Evolutionary conservation across 208 protist genomes (phyloP).

Genomic region (Leptomonas pyrrhocoris): DNA sequence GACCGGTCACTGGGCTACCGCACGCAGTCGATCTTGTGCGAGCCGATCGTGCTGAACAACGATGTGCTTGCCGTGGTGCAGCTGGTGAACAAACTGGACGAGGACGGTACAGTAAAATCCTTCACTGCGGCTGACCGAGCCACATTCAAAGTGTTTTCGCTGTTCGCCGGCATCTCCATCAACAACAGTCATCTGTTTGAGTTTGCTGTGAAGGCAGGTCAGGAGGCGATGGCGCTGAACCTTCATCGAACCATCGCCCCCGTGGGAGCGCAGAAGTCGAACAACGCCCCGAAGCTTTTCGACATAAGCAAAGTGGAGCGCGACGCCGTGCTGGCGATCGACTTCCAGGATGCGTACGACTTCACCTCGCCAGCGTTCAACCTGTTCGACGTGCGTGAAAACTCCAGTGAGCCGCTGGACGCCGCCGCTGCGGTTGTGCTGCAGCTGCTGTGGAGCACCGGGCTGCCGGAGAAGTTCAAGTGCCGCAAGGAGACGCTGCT

Average conservation of each 20-base stretch:
- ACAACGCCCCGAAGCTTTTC: constrained; percentile 18
- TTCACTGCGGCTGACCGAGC: constrained; percentile 62
- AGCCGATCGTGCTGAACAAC: constrained; percentile 81
- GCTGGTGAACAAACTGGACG: constrained; percentile 82
- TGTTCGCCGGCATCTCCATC: constrained; percentile 87
- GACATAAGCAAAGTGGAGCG: constrained; percentile 53
- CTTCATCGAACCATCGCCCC: constrained; percentile 38
- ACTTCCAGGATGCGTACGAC: constrained; percentile 46
- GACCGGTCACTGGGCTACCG: constrained; percentile 81
- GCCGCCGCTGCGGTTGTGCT: constrained; percentile 55
- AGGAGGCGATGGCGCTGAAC: constrained; percentile 75
- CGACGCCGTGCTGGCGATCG: constrained; percentile 36
- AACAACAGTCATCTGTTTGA: constrained; percentile 86
- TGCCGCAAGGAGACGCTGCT: constrained; percentile 71
- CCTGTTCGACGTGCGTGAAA: constrained; percentile 67
- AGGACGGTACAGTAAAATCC: constrained; percentile 47
- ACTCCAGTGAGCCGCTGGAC: constrained; percentile 42
- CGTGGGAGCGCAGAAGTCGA: constrained; percentile 6
- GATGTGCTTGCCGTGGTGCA: constrained; percentile 87
- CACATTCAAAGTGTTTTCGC: constrained; percentile 77
- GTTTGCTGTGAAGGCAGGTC: constrained; percentile 73
- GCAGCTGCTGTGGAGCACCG: constrained; percentile 59
- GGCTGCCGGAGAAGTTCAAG: constrained; percentile 74
- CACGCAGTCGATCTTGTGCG: too few relatives aligned
- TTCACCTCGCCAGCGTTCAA: constrained; percentile 68